Evolutionary conservation across 495 filamentous ascomycete genomes (phyloP), one percentile per base, ranked within the genome.

Genomic region (Penicillium malachiteum): DNA sequence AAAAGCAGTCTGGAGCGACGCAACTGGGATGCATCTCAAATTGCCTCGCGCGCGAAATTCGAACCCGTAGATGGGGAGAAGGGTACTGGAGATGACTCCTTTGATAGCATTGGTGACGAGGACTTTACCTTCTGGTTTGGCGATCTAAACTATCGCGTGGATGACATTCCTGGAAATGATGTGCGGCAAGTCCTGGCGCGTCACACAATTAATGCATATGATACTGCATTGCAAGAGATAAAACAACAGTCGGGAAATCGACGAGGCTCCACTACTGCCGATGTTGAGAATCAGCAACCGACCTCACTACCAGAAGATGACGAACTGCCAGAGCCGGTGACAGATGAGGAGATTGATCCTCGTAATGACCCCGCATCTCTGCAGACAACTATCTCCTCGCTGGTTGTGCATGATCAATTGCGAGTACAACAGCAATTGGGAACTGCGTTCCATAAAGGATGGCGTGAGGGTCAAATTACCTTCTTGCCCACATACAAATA

Each of bases 401-500:
- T 99, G 13, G 72, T 99, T 10, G 83, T 89, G 0, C 94, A 99
- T 64, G 95, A 99, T 62, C 91, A 99, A 67, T 82, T 99, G 12
- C 82, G 72, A 10, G 79, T 84, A 39, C 84, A 93, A 58, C 90
- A 92, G 56, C 82, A 76, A 54, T 77, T 83, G 31, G 81, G 84
- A 8, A 92, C 89, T 66, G 83, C 87, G 6, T 96, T 97, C 55
- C 84, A 94, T 54, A 87, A 94, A 55, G 93, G 92, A 7, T 99
- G 93, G 90, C 79, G 80, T 30, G 95, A 99, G 74, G 95, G 95
- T 0, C 76, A 82, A 7, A 95, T 99, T 39, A 79, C 79, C 7
- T 99, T 97, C 65, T 65, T 97, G 31, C 95, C 95, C 11, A 95
- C 93, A 0, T 99, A 95, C 66, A 95, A 95, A 70, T 99, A 97